Evolutionary conservation across 495 filamentous ascomycete genomes (phyloP), one percentile per base, ranked within the genome.

Genomic region (Penicillium chermesinum): DNA sequence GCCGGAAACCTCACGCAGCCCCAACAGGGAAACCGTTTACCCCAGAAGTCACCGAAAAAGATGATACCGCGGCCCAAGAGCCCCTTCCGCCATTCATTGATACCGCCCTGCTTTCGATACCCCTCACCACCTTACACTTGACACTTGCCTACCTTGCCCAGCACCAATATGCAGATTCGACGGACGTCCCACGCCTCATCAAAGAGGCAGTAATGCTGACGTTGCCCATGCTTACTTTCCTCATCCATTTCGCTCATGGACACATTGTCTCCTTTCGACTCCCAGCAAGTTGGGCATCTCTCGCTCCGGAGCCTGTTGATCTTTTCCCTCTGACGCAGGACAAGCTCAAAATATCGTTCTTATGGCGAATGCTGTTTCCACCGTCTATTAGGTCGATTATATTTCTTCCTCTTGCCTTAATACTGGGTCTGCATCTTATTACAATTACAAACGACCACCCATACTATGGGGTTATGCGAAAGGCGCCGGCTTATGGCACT

Each of bases 381-480:
- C 65, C 64, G 14, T 58, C 58, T 7, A 48, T 50, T 21, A 55
- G 55, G n/a, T 74, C 72, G 0, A 13, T 64, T 33, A 46, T 65
- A 10, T 70, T 69, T 41, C 55, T 78, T 12, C 58, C 77, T 0
- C 54, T 70, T 67, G 80, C 87, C 5, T 78, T 88, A 38, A 57
- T 80, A 48, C 50, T 86, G 0, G 93, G 93, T 5, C 84, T 77
- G 63, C 89, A 88, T 64, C 72, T 96, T 32, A 83, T 97, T 32
- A 70, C 84, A 46, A 82, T 89, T 15, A 88, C 86, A 3, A 98
- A 96, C 59, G 74, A 67, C 21, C 76, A 82, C 44, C 81, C 83
- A 0, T 96, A 96, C 57, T 83, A 89, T 59, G 87, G 83, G 9
- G 83, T 95, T 2, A 91, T 98, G 93, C 94, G 95, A 71, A 82